A percentile compares a stretch with the other conserved stretches of the same genome.
Evolutionary conservation across 495 filamentous ascomycete species (phyloP).

Genomic region (Neurospora cerealis): DNA sequence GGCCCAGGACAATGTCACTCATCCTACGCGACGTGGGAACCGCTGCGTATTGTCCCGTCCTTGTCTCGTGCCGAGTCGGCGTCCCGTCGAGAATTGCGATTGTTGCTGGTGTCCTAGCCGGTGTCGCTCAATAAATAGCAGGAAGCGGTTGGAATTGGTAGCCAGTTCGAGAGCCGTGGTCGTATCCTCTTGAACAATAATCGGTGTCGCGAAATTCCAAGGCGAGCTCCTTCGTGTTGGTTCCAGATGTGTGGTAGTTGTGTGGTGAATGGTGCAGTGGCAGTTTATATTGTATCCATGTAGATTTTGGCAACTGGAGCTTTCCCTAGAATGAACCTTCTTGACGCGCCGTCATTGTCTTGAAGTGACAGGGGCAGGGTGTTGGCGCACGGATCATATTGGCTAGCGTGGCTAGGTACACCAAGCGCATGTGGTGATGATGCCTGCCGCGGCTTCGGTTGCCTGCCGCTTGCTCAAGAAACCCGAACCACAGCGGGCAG

Average conservation of each 20-base stretch:
- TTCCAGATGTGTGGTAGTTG: not conserved
- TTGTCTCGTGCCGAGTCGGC: not conserved
- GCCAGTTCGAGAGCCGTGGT: not conserved
- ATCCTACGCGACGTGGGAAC: constrained; percentile 13
- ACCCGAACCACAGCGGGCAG: not conserved
- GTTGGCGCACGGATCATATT: not conserved
- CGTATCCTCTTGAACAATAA: not conserved
- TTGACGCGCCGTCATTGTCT: not conserved
- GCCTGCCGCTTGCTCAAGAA: not conserved
- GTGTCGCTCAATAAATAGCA: not conserved
- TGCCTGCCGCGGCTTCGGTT: not conserved
- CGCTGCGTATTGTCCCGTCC: not conserved
- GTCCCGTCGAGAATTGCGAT: not conserved
- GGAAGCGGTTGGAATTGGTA: not conserved
- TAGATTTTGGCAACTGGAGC: not conserved
- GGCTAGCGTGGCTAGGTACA: not conserved
- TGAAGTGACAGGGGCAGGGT: not conserved
- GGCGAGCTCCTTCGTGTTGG: not conserved
- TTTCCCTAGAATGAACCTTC: not conserved
- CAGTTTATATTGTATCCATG: not conserved
- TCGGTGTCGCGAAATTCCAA: not conserved
- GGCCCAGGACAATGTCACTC: constrained; percentile 2
- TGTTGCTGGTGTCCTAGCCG: not conserved
- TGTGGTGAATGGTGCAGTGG: not conserved
- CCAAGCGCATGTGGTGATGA: not conserved